Percentiles rank a stretch among this genome's conserved stretches.
Evolutionary conservation across 1,139 yeast species (phyloP).

Genomic region (Candida albicans): DNA sequence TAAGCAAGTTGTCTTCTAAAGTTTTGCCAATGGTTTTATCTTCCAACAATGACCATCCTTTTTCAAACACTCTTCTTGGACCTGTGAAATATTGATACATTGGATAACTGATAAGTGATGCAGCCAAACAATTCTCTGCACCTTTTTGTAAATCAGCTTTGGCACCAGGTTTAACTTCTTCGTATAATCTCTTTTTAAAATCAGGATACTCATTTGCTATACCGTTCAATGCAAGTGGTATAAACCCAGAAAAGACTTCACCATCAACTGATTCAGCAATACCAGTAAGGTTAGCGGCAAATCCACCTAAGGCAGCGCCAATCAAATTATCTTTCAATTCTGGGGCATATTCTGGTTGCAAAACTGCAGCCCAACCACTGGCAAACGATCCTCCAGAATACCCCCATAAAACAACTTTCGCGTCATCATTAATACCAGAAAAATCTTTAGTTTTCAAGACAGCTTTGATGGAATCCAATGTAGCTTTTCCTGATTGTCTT

Average conservation of each 20-base stretch:
- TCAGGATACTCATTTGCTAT: conserved; percentile 28
- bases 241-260: conserved; percentile 26
- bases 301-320: conserved; percentile 38
- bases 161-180: conserved; percentile 2
- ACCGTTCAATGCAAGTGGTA: conserved; percentile 30
- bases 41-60: conserved; percentile 20
- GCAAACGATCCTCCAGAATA: conserved; percentile 33
- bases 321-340: conserved; percentile 25
- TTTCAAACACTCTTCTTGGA: conserved; percentile 1
- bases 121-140: conserved; percentile 5
- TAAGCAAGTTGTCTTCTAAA: conserved; percentile 24
- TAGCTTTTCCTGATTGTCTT: conserved; percentile 22
- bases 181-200: conserved; percentile 3
- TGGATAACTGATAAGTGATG: neutral
- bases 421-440: conserved; percentile 23
- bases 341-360: conserved; percentile 37
- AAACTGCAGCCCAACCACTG: conserved; percentile 28
- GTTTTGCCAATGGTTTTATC: conserved; percentile 15
- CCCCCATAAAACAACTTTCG: conserved; percentile 26
- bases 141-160: conserved; percentile 1
- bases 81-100: conserved; percentile 10
- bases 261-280: conserved; percentile 29
- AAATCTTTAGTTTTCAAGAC: conserved; percentile 17
- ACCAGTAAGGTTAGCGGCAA: conserved; percentile 26
- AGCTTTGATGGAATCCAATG: conserved; percentile 25